These are phyloP conservation scores for Coemansia sp. DNA, from an alignment of 192 early-diverging fungal genomes.

Conservation along the genomic window DNA sequence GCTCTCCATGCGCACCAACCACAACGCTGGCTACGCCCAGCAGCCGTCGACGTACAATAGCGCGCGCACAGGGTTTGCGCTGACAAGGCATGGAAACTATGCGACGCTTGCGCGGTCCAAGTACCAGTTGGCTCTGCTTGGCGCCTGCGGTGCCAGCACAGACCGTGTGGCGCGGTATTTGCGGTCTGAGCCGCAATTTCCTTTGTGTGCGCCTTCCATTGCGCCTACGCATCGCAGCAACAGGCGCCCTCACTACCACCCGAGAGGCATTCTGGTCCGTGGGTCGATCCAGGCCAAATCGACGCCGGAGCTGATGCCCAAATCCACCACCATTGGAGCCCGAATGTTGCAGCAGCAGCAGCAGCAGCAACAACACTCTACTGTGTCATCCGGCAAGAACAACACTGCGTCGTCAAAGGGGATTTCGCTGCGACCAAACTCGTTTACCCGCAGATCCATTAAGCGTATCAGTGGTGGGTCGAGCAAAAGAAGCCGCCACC, in stretches of 20 bases:
- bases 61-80: conserved; percentile 20
- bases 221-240: neutral
- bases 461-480: neutral
- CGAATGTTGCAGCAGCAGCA: neutral
- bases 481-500: neutral
- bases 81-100: conserved; percentile 43
- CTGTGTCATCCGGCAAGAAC: conserved; percentile 1
- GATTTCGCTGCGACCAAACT: conserved; percentile 33
- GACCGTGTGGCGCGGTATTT: conserved; percentile 26
- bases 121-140: conserved; percentile 38
- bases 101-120: conserved; percentile 42
- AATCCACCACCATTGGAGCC: neutral
- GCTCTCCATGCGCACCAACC: neutral
- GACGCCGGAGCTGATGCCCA: conserved; percentile 45
- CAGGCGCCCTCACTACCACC: neutral
- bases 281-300: conserved; percentile 40
- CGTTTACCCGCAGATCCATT: conserved; percentile 18
- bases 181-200: conserved; percentile 42
- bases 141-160: neutral
- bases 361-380: conserved; percentile 12
- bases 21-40: neutral
- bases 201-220: conserved; percentile 23
- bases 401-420: conserved; percentile 12
- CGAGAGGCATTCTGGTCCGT: conserved; percentile 3
- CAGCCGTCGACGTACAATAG: conserved; percentile 4